These are phyloP conservation scores for Catharanthus roseus DNA, from an alignment of 257 asterid genomes.

Conservation along the genomic window DNA sequence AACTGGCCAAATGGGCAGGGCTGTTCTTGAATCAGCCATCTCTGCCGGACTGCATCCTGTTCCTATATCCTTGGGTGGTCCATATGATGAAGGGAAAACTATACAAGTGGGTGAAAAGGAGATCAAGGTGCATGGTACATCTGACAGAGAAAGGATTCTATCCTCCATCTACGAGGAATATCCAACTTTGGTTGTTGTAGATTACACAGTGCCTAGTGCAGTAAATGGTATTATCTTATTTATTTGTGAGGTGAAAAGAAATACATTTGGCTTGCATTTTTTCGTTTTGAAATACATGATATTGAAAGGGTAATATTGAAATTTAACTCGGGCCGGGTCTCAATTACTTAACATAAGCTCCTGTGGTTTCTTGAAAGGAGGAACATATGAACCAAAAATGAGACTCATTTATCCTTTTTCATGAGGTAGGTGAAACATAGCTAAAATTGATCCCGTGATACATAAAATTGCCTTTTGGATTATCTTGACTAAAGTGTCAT, in stretches of 20 bases:
- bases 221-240: conserved; percentile 57
- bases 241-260: conserved; percentile 5
- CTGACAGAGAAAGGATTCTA: conserved; percentile 53
- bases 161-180: conserved; percentile 47
- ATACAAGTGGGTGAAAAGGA: conserved; percentile 61
- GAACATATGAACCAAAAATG: not conserved
- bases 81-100: conserved; percentile 59
- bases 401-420: not conserved
- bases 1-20: conserved; percentile 89
- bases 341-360: not conserved
- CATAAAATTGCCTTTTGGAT: no score
- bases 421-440: not conserved
- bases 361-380: no score
- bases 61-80: conserved; percentile 71
- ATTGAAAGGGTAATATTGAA: not conserved
- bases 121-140: conserved; percentile 60
- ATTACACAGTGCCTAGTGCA: conserved; percentile 76
- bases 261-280: not conserved
- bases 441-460: no score
- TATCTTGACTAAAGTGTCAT: no score
- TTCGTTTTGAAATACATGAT: not conserved
- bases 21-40: conserved; percentile 90
- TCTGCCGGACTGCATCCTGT: conserved; percentile 79
- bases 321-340: not conserved
- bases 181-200: conserved; percentile 70